Evolutionary conservation across 2,329 filamentous ascomycete genomes (phyloP).

Genomic region (Ambrosiella beaveri): DNA sequence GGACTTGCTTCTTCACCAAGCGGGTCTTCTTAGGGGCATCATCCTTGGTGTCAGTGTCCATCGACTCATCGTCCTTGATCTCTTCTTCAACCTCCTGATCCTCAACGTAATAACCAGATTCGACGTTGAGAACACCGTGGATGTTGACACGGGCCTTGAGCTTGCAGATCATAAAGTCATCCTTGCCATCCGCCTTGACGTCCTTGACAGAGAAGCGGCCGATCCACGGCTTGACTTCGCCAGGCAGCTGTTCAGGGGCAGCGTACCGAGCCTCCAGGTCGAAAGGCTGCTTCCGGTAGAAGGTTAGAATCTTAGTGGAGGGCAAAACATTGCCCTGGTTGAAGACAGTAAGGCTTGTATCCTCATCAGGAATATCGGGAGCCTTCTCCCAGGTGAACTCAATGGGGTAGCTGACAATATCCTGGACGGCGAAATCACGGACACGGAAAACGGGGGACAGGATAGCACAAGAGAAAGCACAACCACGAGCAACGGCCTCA

Average conservation of each 20-base stretch:
- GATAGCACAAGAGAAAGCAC: slow-evolving; percentile 93
- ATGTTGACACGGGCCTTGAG: slow-evolving; percentile 94
- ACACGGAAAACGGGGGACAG: slow-evolving; percentile 96
- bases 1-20: slow-evolving; percentile 98
- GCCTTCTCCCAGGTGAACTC: slow-evolving; percentile 99
- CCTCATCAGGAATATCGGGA: slow-evolving; percentile 92
- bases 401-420: slow-evolving; percentile 95
- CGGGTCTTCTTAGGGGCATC: slow-evolving; percentile 61
- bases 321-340: slow-evolving; percentile 94
- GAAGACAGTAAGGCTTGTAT: slow-evolving; percentile 92
- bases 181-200: slow-evolving; percentile 80
- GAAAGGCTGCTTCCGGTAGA: slow-evolving; percentile 96
- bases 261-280: slow-evolving; percentile 90
- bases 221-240: slow-evolving; percentile 87
- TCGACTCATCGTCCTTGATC: slow-evolving; percentile 48
- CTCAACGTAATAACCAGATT: slow-evolving; percentile 95
- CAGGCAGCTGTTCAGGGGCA: slow-evolving; percentile 69
- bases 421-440: slow-evolving; percentile 92
- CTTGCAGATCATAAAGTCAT: slow-evolving; percentile 99
- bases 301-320: slow-evolving; percentile 97
- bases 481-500: slow-evolving; percentile 87
- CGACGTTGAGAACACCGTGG: slow-evolving; percentile 88
- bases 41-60: slow-evolving; percentile 41
- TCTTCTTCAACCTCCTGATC: slow-evolving; percentile 95
- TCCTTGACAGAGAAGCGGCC: slow-evolving; percentile 96